These are phyloP conservation scores for Penicillium coprophilum DNA, from an alignment of 495 filamentous ascomycete genomes.

Conservation along the genomic window DNA sequence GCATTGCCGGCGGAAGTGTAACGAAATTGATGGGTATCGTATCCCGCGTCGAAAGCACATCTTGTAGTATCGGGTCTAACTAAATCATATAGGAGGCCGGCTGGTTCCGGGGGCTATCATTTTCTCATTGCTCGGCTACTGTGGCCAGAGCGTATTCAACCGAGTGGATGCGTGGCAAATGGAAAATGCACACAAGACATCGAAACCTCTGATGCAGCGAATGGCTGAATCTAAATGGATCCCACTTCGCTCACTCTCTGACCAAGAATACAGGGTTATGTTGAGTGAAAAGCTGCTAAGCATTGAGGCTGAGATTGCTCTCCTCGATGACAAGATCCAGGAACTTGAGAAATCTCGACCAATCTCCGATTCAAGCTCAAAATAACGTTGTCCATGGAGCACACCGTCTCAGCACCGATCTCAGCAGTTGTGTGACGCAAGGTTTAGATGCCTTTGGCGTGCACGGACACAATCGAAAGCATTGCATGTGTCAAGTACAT, in stretches of 20 bases:
- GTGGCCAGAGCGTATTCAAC: conserved; percentile 61
- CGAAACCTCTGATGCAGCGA: conserved; percentile 46
- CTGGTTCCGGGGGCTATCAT: conserved; percentile 61
- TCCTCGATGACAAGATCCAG: conserved; percentile 82
- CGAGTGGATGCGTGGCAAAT: conserved; percentile 49
- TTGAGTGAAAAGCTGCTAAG: conserved; percentile 74
- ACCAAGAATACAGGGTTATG: conserved; percentile 76
- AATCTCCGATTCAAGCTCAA: conserved; percentile 1
- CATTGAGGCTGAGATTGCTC: conserved; percentile 79
- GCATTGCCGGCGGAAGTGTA: conserved; percentile 61
- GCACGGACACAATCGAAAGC: conserved; percentile 24
- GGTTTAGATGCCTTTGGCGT: neutral
- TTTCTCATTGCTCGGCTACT: conserved; percentile 60
- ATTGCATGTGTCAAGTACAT: conserved; percentile 12
- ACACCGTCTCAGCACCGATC: too few relatives aligned
- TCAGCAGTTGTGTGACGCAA: too few relatives aligned
- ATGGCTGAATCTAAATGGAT: conserved; percentile 73
- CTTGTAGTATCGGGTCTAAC: conserved; percentile 5
- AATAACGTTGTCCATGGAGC: conserved; percentile 7
- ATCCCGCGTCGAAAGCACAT: neutral
- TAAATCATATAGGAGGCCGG: conserved; percentile 38
- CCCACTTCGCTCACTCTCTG: conserved; percentile 71
- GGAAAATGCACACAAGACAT: conserved; percentile 35
- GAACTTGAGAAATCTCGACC: conserved; percentile 38
- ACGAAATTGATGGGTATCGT: conserved; percentile 63